Evolutionary conservation across 2,329 filamentous ascomycete species (phyloP), one percentile per base, ranked within the genome.

Genomic region (Cladosporium sp.): DNA sequence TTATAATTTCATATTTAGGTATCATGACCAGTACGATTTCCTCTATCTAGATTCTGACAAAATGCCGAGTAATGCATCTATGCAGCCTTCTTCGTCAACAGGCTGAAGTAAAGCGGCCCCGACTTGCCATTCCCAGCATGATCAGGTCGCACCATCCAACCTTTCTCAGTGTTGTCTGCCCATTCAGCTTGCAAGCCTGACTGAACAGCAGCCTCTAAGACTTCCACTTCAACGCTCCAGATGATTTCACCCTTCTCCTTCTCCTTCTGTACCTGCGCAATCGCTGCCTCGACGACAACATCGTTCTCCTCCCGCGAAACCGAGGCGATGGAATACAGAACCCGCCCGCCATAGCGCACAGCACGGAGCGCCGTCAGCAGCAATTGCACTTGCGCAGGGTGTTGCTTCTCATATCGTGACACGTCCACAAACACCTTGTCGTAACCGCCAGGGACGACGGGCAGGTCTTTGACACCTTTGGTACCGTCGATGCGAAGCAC

Each of bases 311-410:
- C 66, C 4, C 50, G 54, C 51, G 70, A 68, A 9, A 73, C 58
- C 11, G 70, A 71, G 50, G 70, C 72, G 1, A 70, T 72, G 7
- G 69, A 68, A 51, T 73, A 73, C 34, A 72, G 58, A 6, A 73
- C 64, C 1, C 52, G 61, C 1, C 69, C 70, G 13, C 68, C 70
- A 1, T 64, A 48, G 19, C 59, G 64, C 2, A 64, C 67, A 8
- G 64, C 67, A 27, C 57, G 56, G 32, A 73, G 53, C 2, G 68
- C 69, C 24, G 64, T 67, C 62, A 70, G 56, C 27, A 72, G 61
- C 42, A 71, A 56, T 20, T 66, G 63, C n/a, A 60, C 50, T 57
- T 2, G 67, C 68, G 68, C 20, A 73, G 62, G 24, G 72, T 63
- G 43, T 73, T 69, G 12, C 70, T 72, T 69, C 27, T 66, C 69